Percentiles rank a stretch among this genome's conserved stretches.
These are phyloP conservation scores for Malus orientalis DNA, from an alignment of 306 rosid species.

Conservation along the genomic window DNA sequence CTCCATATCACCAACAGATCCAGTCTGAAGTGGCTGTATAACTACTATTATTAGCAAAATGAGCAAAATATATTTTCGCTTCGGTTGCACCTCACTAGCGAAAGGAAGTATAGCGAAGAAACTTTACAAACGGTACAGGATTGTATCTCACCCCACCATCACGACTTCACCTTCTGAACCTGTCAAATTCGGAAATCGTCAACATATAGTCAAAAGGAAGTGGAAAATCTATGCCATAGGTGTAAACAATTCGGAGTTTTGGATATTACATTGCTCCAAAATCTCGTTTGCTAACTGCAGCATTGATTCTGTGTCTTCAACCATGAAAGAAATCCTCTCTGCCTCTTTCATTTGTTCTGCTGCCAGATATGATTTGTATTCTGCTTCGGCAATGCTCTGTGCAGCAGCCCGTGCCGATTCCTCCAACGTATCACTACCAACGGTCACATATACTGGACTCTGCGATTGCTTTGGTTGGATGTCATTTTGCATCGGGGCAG, in stretches of 20 bases:
- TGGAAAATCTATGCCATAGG: neutral
- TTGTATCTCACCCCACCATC: neutral
- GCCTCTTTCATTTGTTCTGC: constrained; percentile 36
- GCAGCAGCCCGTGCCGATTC: constrained; percentile 26
- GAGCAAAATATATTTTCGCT: neutral
- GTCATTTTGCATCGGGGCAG: constrained; percentile 8
- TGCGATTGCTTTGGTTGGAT: constrained; percentile 8
- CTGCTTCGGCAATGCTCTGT: constrained; percentile 35
- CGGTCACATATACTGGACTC: neutral
- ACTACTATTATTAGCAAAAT: neutral
- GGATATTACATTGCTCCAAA: constrained; percentile 23
- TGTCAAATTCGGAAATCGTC: constrained; percentile 9
- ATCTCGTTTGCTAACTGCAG: constrained; percentile 27
- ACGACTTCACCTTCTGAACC: constrained; percentile 30
- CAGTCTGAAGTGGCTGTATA: neutral
- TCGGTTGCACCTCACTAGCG: neutral
- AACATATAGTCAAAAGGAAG: neutral
- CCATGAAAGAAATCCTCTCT: constrained; percentile 27
- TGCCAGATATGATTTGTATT: constrained; percentile 29
- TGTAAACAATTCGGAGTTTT: neutral
- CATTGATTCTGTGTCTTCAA: constrained; percentile 21
- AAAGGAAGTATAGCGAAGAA: constrained; percentile 1
- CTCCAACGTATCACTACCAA: constrained; percentile 8
- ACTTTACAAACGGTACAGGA: constrained; percentile 23
- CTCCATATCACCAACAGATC: neutral